phyloP scores from a whole-genome alignment of 2,329 filamentous ascomycete genomes.

The Fusarium longipes region DNA sequence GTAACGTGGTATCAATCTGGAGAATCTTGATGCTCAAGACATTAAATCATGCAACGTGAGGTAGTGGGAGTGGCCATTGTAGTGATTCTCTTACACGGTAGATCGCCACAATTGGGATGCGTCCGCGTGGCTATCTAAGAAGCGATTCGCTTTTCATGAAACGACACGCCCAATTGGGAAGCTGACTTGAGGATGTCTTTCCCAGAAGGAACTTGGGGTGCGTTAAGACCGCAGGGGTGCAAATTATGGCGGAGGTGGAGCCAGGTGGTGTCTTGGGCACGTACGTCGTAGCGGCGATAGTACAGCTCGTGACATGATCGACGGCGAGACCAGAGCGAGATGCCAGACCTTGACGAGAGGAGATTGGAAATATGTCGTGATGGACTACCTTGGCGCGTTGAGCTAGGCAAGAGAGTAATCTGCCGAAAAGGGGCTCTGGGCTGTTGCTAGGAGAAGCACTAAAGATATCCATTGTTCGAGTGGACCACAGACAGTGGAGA shows the following conservation, averaged over 20 bases:
- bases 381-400: slow-evolving; percentile 31
- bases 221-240: slow-evolving; percentile 15
- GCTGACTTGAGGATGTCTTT: slow-evolving; percentile 31
- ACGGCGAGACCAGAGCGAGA: slow-evolving; percentile 31
- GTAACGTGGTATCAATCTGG: slow-evolving; percentile 19
- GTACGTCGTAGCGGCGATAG: slow-evolving; percentile 32
- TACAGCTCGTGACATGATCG: slow-evolving; percentile 41
- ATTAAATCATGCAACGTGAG: slow-evolving; percentile 35
- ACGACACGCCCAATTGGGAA: slow-evolving; percentile 24
- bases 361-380: slow-evolving; percentile 38
- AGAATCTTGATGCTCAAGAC: slow-evolving; percentile 19
- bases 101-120: slow-evolving; percentile 27
- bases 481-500: slow-evolving; percentile 31
- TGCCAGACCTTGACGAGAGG: slow-evolving; percentile 12
- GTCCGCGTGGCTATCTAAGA: slow-evolving; percentile 8
- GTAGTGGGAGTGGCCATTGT: slow-evolving; percentile 6
- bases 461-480: slow-evolving; percentile 11
- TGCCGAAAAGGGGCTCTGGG: slow-evolving; percentile 44
- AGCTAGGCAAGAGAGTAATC: slow-evolving; percentile 40
- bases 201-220: slow-evolving; percentile 32
- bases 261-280: slow-evolving; percentile 15
- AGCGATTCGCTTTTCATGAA: slow-evolving; percentile 18
- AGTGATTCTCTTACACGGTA: slow-evolving; percentile 30
- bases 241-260: slow-evolving; percentile 35
- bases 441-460: slow-evolving; percentile 17